A percentile compares a stretch with the other conserved stretches of the same genome.
Evolutionary conservation across 2,329 filamentous ascomycete species (phyloP).

Genomic region (Elsinoe perseae): DNA sequence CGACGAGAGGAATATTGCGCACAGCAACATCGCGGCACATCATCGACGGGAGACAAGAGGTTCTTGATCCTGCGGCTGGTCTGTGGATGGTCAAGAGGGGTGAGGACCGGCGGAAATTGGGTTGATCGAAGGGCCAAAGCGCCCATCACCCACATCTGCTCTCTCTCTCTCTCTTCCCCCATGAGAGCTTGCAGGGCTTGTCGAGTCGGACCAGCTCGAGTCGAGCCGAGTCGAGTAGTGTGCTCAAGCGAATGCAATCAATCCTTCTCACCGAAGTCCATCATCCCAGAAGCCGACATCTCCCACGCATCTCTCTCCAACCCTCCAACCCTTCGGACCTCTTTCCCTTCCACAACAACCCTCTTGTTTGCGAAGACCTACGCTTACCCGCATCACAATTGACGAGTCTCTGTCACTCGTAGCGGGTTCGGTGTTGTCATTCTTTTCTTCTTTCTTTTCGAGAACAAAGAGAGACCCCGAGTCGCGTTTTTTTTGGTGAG

Average conservation of each 20-base stretch:
- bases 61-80: constrained; percentile 3
- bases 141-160: not conserved
- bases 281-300: constrained; percentile 9
- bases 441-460: constrained; percentile 10
- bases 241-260: constrained; percentile 14
- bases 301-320: not conserved
- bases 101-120: constrained; percentile 8
- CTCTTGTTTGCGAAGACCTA: not conserved
- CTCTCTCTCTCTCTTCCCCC: too few relatives aligned
- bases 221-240: not conserved
- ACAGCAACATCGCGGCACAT: constrained; percentile 3
- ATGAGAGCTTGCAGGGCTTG: not conserved
- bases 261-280: constrained; percentile 14
- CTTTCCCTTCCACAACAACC: not conserved
- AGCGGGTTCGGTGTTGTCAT: constrained; percentile 12
- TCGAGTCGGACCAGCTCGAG: not conserved
- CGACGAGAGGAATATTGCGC: constrained; percentile 3
- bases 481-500: constrained; percentile 15
- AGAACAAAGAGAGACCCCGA: not conserved
- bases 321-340: not conserved
- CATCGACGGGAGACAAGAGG: constrained; percentile 8
- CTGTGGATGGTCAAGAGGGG: constrained; percentile 2
- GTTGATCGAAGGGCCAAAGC: not conserved
- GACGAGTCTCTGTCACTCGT: constrained; percentile 7
- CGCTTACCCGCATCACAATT: not conserved